Conservation (phyloP, 768 basidiomycete genomes). For the Gyrodon lividus region DNA sequence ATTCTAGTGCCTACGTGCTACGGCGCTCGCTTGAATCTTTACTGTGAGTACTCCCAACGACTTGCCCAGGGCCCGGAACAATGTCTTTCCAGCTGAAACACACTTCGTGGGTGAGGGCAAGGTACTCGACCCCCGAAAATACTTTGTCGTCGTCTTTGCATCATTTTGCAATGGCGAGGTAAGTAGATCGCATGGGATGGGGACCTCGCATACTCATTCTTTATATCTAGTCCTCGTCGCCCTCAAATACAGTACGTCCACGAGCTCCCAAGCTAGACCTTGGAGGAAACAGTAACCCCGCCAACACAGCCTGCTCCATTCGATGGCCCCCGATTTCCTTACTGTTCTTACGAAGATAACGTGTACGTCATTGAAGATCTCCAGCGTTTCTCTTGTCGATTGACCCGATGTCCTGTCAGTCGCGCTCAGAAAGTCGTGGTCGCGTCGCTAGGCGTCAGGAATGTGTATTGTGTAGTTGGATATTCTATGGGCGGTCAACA, state of each 20-base stretch:
- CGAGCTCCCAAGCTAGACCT: background rate
- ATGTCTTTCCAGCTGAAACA: background rate
- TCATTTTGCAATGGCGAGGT: constrained; percentile 33
- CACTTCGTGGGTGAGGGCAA: constrained; percentile 2
- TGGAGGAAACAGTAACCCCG: background rate
- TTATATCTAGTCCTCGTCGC: constrained; percentile 24
- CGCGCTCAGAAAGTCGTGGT: constrained; percentile 52
- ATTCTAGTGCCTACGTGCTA: constrained; percentile 56
- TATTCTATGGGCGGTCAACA: constrained; percentile 56
- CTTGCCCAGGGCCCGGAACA: background rate
- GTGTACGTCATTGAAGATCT: constrained; percentile 11
- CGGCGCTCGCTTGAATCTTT: constrained; percentile 40
- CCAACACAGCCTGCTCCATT: constrained; percentile 28
- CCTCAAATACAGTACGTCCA: constrained; percentile 25
- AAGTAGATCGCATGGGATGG: background rate
- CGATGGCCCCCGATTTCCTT: constrained; percentile 32
- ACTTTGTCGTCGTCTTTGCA: constrained; percentile 28
- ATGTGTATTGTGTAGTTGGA: constrained; percentile 44
- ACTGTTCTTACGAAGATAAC: constrained; percentile 30
- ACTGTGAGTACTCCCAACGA: background rate
- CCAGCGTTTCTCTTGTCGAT: background rate
- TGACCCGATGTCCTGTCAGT: constrained; percentile 22
- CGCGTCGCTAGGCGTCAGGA: constrained; percentile 42
- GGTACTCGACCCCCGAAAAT: constrained; percentile 23
- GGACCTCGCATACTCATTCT: background rate